Conservation (phyloP, 2,329 filamentous ascomycete species). For the Aschersonia sp. region DNA sequence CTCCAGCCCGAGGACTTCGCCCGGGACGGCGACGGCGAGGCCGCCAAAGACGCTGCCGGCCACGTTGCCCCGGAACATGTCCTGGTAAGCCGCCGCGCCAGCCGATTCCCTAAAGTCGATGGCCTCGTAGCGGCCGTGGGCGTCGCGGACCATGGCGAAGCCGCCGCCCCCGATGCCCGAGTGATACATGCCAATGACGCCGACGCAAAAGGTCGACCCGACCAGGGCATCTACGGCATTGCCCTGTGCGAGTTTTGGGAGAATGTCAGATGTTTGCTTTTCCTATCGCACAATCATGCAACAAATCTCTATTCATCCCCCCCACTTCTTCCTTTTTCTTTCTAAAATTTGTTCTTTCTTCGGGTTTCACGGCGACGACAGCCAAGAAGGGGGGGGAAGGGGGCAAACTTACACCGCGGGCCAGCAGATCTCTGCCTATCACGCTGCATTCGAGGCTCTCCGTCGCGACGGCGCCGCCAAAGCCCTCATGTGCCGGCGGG, state of each 20-base stretch:
- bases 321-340: too few relatives aligned
- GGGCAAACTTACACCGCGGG: slow-evolving; percentile 28
- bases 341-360: too few relatives aligned
- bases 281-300: too few relatives aligned
- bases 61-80: slow-evolving; percentile 71
- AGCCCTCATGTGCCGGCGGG: slow-evolving; percentile 7
- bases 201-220: slow-evolving; percentile 60
- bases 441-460: slow-evolving; percentile 54
- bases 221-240: slow-evolving; percentile 68
- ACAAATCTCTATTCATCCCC: too few relatives aligned
- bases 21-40: slow-evolving; percentile 55
- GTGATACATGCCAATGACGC: slow-evolving; percentile 64
- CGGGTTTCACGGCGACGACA: too few relatives aligned
- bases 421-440: slow-evolving; percentile 50
- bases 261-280: too few relatives aligned
- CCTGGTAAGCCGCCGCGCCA: slow-evolving; percentile 62
- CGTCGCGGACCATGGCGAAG: slow-evolving; percentile 67
- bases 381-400: not conserved
- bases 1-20: slow-evolving; percentile 65
- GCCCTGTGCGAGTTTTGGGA: slow-evolving; percentile 26
- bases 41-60: slow-evolving; percentile 56
- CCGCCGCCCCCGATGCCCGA: slow-evolving; percentile 80
- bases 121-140: slow-evolving; percentile 64
- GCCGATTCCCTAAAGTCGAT: slow-evolving; percentile 87
- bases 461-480: slow-evolving; percentile 51